These are phyloP conservation scores for Zymoseptoria brevis DNA, from an alignment of 2,329 filamentous ascomycete species.

Conservation along the genomic window DNA sequence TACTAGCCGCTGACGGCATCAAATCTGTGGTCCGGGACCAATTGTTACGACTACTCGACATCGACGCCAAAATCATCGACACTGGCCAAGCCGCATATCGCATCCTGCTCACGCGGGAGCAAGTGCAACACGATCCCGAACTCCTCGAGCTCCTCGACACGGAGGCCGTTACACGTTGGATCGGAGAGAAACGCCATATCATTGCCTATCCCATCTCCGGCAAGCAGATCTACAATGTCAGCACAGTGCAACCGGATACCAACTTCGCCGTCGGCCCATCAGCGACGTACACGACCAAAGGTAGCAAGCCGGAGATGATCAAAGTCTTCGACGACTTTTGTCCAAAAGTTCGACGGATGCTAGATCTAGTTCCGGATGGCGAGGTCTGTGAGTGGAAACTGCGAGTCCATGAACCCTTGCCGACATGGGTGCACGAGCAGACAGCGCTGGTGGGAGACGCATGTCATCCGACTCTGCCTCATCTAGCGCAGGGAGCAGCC, in stretches of 20 bases:
- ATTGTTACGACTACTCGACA: constrained; percentile 48
- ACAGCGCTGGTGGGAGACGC: constrained; percentile 52
- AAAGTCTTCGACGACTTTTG: constrained; percentile 53
- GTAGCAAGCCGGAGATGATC: constrained; percentile 54
- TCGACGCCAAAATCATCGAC: constrained; percentile 52
- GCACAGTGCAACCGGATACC: constrained; percentile 52
- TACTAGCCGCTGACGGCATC: constrained; percentile 43
- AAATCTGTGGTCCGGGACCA: constrained; percentile 40
- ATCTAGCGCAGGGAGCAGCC: constrained; percentile 57
- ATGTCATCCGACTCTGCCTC: constrained; percentile 56
- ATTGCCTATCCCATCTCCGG: constrained; percentile 68
- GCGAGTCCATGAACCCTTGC: constrained; percentile 53
- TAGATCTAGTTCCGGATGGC: constrained; percentile 55
- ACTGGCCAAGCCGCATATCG: constrained; percentile 72
- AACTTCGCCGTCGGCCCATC: constrained; percentile 52
- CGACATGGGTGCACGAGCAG: constrained; percentile 51
- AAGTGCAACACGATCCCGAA: constrained; percentile 60
- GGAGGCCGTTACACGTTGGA: constrained; percentile 65
- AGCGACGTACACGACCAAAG: constrained; percentile 56
- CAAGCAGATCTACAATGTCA: constrained; percentile 60
- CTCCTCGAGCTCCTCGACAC: constrained; percentile 59
- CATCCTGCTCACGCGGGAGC: constrained; percentile 63
- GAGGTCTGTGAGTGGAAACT: constrained; percentile 62
- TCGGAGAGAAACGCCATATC: constrained; percentile 66
- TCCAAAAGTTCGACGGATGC: constrained; percentile 52